phyloP scores from a whole-genome alignment of 208 protist species.

The Crithidia sp. region DNA sequence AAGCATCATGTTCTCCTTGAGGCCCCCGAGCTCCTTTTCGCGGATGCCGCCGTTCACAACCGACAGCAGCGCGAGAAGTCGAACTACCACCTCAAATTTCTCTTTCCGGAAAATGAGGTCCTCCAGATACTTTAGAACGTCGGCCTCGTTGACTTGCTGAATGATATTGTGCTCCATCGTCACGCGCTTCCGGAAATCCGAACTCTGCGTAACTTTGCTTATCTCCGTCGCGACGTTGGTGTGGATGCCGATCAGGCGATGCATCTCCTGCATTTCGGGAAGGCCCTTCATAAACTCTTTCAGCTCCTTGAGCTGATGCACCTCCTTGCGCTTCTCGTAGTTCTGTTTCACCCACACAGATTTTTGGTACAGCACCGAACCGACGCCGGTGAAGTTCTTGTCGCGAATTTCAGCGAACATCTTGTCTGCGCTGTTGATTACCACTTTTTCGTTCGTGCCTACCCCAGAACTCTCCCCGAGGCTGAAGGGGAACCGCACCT shows the following conservation, averaged over 20 bases:
- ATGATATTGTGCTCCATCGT: conserved; percentile 82
- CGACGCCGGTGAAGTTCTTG: conserved; percentile 77
- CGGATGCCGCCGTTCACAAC: conserved; percentile 84
- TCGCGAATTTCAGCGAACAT: conserved; percentile 87
- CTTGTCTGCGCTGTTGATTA: conserved; percentile 60
- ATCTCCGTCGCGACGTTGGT: conserved; percentile 82
- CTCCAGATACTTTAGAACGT: conserved; percentile 83
- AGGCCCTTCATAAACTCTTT: conserved; percentile 90
- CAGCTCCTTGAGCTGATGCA: conserved; percentile 86
- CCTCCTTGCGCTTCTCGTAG: conserved; percentile 85
- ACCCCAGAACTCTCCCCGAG: conserved; percentile 54
- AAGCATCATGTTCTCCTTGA: conserved; percentile 86
- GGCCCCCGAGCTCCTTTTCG: conserved; percentile 56
- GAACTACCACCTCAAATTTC: conserved; percentile 62
- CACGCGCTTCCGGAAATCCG: conserved; percentile 69
- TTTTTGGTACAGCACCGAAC: conserved; percentile 80
- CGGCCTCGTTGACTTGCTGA: conserved; percentile 67
- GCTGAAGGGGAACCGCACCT: conserved; percentile 73
- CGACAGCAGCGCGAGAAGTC: conserved; percentile 84
- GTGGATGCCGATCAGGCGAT: conserved; percentile 82
- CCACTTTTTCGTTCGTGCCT: conserved; percentile 29
- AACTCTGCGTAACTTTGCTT: conserved; percentile 68
- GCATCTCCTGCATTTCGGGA: conserved; percentile 86
- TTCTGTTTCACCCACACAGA: conserved; percentile 85
- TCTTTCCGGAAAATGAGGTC: conserved; percentile 74